Evolutionary conservation across 495 filamentous ascomycete genomes (phyloP), one percentile per base, ranked within the genome.

Genomic region (Tuber umbilicatum): DNA sequence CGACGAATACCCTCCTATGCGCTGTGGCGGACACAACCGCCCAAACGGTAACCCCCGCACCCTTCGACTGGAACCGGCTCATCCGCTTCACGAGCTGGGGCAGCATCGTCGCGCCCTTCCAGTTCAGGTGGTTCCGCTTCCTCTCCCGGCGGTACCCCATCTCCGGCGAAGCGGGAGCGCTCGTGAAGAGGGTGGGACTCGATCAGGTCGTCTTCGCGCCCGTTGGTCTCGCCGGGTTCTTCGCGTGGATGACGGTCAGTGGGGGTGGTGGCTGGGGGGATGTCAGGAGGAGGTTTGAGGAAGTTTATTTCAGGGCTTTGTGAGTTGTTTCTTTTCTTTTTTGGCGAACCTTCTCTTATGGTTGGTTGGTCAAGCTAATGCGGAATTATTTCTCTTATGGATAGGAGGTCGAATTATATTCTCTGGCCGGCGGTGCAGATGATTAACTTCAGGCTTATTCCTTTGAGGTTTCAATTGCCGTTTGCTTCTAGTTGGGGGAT

Each of bases 401-500:
- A n/a, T 42, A 79, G 77, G 75, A 97, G 97, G 86, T 96, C 96
- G 70, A 98, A 98, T 83, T 99, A 90, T 79, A 88, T 97, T 82
- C 87, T 99, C 14, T 99, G 96, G 96, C 96, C 96, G 31, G 89
- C 91, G 7, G 96, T 98, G 39, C 96, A 99, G 85, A 90, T 99
- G 73, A 86, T 99, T 82, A 99, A 99, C 85, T 99, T 99, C 85
- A 88, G 96, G 37, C 84, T 97, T 73, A 91, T 98, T 84, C 96
- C 96, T 5, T 89, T 98, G 70, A 94, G 97, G 83, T 97, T 97
- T 83, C 96, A 98, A 84, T 91, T 99, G 83, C 96, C 96, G 4
- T 97, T 99, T 82, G 96, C 97, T 14, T 97, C 94, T 9, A 94
- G 92, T n/a, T 86, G 98, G 75, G 96, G 96, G 86, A 99, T 99